Evolutionary conservation across 1,284 basidiomycete genomes (phyloP).

Genomic region (Trichosporon faecale): DNA sequence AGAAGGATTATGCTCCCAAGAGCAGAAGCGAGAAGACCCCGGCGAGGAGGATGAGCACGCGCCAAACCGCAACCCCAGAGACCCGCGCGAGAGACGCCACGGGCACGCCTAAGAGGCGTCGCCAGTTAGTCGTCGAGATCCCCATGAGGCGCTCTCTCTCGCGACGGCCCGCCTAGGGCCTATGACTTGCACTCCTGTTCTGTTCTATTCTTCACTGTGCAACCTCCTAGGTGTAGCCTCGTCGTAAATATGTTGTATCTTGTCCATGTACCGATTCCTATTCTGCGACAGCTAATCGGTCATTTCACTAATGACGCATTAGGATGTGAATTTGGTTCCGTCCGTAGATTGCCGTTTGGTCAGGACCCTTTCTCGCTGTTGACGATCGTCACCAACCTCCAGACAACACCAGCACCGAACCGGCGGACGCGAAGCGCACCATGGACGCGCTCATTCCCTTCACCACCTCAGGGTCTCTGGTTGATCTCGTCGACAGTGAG

Average conservation of each 20-base stretch:
- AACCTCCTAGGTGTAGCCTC: too few relatives aligned
- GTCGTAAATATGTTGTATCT: too few relatives aligned
- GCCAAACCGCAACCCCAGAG: background rate
- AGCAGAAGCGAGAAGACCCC: background rate
- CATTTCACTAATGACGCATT: background rate
- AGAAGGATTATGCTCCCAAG: background rate
- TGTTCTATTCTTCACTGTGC: too few relatives aligned
- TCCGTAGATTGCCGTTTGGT: conserved; percentile 1
- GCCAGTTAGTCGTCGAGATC: background rate
- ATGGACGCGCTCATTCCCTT: conserved; percentile 96
- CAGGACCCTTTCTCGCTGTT: background rate
- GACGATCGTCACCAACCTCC: background rate
- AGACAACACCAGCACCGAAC: background rate
- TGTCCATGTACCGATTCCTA: background rate
- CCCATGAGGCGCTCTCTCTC: background rate
- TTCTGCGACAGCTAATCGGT: too few relatives aligned
- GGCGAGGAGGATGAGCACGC: background rate
- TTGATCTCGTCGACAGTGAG: conserved; percentile 99
- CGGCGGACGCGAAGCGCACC: background rate
- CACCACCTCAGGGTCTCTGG: conserved; percentile 91
- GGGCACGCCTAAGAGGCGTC: background rate
- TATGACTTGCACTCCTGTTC: background rate
- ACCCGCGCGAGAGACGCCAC: background rate
- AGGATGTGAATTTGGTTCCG: background rate
- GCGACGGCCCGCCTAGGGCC: background rate